These are phyloP conservation scores for Aaosphaeria arxii DNA, from an alignment of 2,329 filamentous ascomycete genomes.

Conservation along the genomic window DNA sequence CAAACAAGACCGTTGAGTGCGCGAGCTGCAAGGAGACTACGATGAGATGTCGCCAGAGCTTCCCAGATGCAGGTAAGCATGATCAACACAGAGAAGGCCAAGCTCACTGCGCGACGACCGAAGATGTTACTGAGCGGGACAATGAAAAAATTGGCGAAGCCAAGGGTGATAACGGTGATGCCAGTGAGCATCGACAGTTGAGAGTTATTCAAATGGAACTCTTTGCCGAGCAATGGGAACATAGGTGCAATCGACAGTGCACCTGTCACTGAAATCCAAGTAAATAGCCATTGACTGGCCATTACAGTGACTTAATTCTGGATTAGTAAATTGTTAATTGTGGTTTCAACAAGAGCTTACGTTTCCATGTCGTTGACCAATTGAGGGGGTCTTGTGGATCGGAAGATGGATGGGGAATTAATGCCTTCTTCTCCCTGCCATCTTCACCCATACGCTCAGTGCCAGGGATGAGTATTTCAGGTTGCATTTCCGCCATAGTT, in stretches of 20 bases:
- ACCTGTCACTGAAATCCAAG: constrained; percentile 43
- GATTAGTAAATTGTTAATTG: not conserved
- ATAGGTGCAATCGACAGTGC: constrained; percentile 44
- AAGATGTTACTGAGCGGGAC: constrained; percentile 46
- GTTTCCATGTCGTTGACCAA: constrained; percentile 34
- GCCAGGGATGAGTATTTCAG: constrained; percentile 23
- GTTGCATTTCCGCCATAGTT: constrained; percentile 10
- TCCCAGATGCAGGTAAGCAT: constrained; percentile 44
- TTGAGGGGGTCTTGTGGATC: constrained; percentile 37
- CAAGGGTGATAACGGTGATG: constrained; percentile 44
- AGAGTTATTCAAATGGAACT: constrained; percentile 41
- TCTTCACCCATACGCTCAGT: constrained; percentile 26
- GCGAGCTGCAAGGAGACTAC: constrained; percentile 42
- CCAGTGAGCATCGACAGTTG: constrained; percentile 43
- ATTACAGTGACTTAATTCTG: constrained; percentile 28
- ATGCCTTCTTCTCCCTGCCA: constrained; percentile 17
- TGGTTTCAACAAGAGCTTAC: constrained; percentile 9
- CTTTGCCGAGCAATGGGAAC: constrained; percentile 40
- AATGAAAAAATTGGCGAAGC: constrained; percentile 45
- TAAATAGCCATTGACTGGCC: constrained; percentile 39
- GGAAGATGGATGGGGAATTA: constrained; percentile 28
- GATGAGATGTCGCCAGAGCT: constrained; percentile 41
- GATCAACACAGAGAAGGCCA: constrained; percentile 40
- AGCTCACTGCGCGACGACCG: constrained; percentile 39
- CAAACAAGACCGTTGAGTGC: constrained; percentile 43